Percentiles rank a stretch among this genome's conserved stretches.
phyloP scores from a whole-genome alignment of 331 rosid species.

The Dryas integrifolia region DNA sequence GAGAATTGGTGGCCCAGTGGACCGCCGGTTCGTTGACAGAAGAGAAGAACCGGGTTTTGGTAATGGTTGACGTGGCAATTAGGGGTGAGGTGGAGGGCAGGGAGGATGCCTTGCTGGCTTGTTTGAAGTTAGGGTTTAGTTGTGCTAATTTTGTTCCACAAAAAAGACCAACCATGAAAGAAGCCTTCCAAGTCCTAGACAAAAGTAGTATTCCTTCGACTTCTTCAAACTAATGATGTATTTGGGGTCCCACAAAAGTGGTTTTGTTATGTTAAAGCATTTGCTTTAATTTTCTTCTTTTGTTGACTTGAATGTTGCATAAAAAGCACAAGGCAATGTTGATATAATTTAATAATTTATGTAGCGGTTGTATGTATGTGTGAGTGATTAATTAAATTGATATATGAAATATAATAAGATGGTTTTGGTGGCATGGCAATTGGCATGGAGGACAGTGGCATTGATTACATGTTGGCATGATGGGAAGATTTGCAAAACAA shows the following conservation, averaged over 20 bases:
- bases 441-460: background rate
- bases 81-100: constrained; percentile 54
- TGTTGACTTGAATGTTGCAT: constrained; percentile 38
- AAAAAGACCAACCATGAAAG: constrained; percentile 87
- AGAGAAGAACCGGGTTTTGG: constrained; percentile 49
- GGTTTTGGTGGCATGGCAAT: background rate
- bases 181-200: constrained; percentile 63
- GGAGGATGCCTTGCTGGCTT: constrained; percentile 47
- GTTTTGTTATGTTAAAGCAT: constrained; percentile 20
- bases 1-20: constrained; percentile 57
- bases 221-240: constrained; percentile 24
- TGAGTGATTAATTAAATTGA: background rate
- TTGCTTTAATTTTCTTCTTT: constrained; percentile 20
- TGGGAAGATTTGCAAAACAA: too few relatives aligned
- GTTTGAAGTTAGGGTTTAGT: constrained; percentile 67
- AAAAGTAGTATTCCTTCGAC: constrained; percentile 24
- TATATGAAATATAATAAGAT: constrained; percentile 14
- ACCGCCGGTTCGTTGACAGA: constrained; percentile 42
- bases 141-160: constrained; percentile 65
- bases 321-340: constrained; percentile 20
- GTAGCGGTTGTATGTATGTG: constrained; percentile 24
- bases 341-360: constrained; percentile 8
- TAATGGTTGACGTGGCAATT: constrained; percentile 55
- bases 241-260: constrained; percentile 23
- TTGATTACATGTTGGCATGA: background rate